phyloP scores from a whole-genome alignment of 495 filamentous ascomycete genomes.

The Articulospora tetracladia region DNA sequence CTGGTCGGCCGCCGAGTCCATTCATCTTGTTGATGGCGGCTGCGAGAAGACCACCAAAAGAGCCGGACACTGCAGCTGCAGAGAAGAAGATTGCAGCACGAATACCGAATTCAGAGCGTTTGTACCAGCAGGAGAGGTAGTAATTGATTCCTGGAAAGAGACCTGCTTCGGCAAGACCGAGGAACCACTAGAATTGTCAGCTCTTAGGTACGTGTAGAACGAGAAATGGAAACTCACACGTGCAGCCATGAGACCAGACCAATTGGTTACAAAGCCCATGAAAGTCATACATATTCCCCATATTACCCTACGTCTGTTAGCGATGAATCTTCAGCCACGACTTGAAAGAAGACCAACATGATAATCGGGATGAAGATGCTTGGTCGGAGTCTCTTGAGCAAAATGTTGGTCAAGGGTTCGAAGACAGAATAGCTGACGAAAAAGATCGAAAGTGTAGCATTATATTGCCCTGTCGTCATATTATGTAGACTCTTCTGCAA shows the following conservation, averaged over 20 bases:
- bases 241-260: slow-evolving; percentile 33
- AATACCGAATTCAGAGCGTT: slow-evolving; percentile 39
- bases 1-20: slow-evolving; percentile 57
- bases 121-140: slow-evolving; percentile 81
- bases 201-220: neutral
- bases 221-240: slow-evolving; percentile 27
- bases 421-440: slow-evolving; percentile 88
- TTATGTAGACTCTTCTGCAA: slow-evolving; percentile 54
- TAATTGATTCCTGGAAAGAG: slow-evolving; percentile 86
- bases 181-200: slow-evolving; percentile 52
- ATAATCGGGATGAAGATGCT: slow-evolving; percentile 60
- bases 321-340: no score
- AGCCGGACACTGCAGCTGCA: slow-evolving; percentile 78
- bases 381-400: slow-evolving; percentile 70
- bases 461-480: slow-evolving; percentile 70
- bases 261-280: slow-evolving; percentile 37
- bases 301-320: slow-evolving; percentile 26
- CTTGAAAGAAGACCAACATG: slow-evolving; percentile 35
- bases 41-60: slow-evolving; percentile 81
- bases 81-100: slow-evolving; percentile 83
- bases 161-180: slow-evolving; percentile 81
- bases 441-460: slow-evolving; percentile 76
- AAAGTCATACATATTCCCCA: slow-evolving; percentile 74
- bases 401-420: slow-evolving; percentile 82
- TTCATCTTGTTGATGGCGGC: slow-evolving; percentile 75